A percentile compares a stretch with the other conserved stretches of the same genome.
phyloP scores from a whole-genome alignment of 1,284 basidiomycete species.

The Apiotrichum brassicae region DNA sequence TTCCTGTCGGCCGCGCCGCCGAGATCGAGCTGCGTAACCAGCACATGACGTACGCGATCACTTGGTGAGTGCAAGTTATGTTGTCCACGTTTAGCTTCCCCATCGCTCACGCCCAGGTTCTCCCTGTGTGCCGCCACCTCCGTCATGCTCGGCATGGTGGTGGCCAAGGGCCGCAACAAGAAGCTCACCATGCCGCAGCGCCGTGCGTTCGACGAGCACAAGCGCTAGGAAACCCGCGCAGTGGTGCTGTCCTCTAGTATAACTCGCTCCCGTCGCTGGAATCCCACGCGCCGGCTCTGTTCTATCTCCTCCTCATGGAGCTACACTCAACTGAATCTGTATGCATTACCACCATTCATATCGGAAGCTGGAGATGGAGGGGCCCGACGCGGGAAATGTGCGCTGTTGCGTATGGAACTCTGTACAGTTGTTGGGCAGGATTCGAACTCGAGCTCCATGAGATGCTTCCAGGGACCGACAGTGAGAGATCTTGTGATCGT shows the following conservation, averaged over 20 bases:
- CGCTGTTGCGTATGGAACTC: too few relatives aligned
- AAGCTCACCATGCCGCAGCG: conserved; percentile 9
- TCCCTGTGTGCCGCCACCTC: conserved; percentile 48
- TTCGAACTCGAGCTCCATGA: too few relatives aligned
- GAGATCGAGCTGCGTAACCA: conserved; percentile 87
- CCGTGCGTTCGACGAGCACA: conserved; percentile 12
- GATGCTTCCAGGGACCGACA: too few relatives aligned
- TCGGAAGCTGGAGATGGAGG: neutral
- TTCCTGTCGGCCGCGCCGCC: conserved; percentile 77
- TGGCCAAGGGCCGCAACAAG: conserved; percentile 33
- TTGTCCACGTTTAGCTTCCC: too few relatives aligned
- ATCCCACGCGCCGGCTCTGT: too few relatives aligned
- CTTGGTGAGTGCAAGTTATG: conserved; percentile 70
- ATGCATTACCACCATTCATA: conserved; percentile 4
- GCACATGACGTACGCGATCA: conserved; percentile 90
- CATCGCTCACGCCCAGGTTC: conserved; percentile 43
- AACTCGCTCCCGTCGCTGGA: too few relatives aligned
- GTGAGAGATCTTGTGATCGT: too few relatives aligned
- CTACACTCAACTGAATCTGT: neutral
- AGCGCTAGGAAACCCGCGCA: too few relatives aligned
- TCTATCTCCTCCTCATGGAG: too few relatives aligned
- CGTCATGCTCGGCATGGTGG: conserved; percentile 46
- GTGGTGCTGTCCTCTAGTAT: too few relatives aligned
- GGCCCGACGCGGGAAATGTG: neutral
- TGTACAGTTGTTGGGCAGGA: neutral